Evolutionary conservation across 2,329 filamentous ascomycete genomes (phyloP), one percentile per base, ranked within the genome.

Genomic region (Fusarium sp.): DNA sequence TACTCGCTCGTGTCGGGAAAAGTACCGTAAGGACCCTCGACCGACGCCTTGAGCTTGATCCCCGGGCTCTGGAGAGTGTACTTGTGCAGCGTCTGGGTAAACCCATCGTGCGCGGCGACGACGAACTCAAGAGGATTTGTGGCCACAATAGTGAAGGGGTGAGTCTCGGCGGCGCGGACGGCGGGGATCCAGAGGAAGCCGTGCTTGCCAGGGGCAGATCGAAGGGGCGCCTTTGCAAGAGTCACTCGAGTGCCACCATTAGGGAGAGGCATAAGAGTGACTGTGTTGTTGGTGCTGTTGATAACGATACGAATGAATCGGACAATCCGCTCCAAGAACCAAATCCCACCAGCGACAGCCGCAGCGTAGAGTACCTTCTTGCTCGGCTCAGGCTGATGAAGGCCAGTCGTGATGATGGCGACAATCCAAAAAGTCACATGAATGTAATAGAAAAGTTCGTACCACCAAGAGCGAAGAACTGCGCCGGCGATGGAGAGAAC

Each of bases 101-200:
- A 92, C 7, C 90, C 90, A 74, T 89, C 86, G 71, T 89, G 85
- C 0, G 89, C 86, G 58, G 87, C 85, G 62, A 92, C 85, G 24
- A 92, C 85, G 59, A 92, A 89, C 81, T 92, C 89, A 33, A 90
- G 77, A 0, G 88, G 87, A 35, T 86, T 80, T 18, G 84, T 85
- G 24, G 85, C 81, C 24, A 88, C 87, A 58, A 92, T 88, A 3
- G 90, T 92, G 74, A 92, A 92, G 0, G 91, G 91, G 71, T 93
- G 91, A 2, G 88, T 90, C 80, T 92, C 88, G 20, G 88, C 82
- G 2, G 83, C 74, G 11, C 90, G 87, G 57, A 92, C 85, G 6
- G 82, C 82, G 0, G 91, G 91, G 8, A 92, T 86, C 89, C 90
- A 92, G 33, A 93, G 80, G 76, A 91, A 92, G 74, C 89, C 90